A percentile compares a stretch with the other conserved stretches of the same genome.
Conservation (phyloP, 192 early-diverging fungal species). For the Diversispora epigaea region DNA sequence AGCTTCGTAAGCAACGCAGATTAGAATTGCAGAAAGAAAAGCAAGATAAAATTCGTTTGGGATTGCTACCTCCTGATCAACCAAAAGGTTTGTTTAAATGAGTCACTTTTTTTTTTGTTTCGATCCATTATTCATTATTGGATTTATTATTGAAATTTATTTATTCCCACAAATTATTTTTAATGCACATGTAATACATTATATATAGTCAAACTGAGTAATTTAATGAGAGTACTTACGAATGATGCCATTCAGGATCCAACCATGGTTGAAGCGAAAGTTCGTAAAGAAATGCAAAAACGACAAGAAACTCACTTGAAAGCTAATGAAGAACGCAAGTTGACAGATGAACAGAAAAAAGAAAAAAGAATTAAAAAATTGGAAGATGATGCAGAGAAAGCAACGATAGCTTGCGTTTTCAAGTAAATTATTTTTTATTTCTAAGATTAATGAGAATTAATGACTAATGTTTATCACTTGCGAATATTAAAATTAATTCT, state of each 20-base stretch:
- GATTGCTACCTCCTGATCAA: conserved; percentile 87
- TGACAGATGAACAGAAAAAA: conserved; percentile 83
- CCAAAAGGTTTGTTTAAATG: conserved; percentile 59
- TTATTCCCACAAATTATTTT: background rate
- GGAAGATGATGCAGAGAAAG: conserved; percentile 64
- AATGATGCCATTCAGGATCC: conserved; percentile 94
- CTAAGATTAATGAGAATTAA: background rate
- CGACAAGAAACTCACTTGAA: conserved; percentile 79
- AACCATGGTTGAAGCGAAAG: conserved; percentile 87
- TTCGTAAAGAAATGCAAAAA: conserved; percentile 82
- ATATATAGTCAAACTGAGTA: conserved; percentile 73
- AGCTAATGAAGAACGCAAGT: conserved; percentile 77
- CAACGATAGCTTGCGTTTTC: conserved; percentile 81
- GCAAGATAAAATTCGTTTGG: conserved; percentile 91
- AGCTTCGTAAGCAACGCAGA: conserved; percentile 85
- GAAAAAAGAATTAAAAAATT: conserved; percentile 78
- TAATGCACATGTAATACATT: no score
- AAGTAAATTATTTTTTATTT: conserved; percentile 45
- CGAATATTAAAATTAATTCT: background rate
- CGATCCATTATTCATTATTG: background rate
- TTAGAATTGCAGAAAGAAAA: conserved; percentile 86
- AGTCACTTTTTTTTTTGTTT: background rate
- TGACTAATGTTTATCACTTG: no score
- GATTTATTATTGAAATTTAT: background rate
- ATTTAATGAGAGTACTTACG: conserved; percentile 95